Base-by-base conservation (phyloP, 345 rosid genomes). In the Pseudoturritis turrita region DNA sequence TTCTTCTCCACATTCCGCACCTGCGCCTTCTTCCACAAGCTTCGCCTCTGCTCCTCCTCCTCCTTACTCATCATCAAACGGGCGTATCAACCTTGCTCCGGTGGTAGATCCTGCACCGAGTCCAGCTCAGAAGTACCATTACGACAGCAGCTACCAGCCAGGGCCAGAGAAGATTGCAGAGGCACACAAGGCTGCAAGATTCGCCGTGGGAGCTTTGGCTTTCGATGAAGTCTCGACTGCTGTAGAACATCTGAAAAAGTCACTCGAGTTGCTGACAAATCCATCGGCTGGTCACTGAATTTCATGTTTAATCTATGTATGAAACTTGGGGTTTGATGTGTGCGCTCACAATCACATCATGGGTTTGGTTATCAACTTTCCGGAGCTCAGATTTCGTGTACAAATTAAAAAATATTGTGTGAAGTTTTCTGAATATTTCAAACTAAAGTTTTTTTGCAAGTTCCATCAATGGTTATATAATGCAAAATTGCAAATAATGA, bases 101-200 rank as follows among this genome's bases (percentile, higher is more conserved):
- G 62, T 18, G 35, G 22, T 79, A 8, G 91, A 85, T 65, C 79
- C 91, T 65, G 43, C 65, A 26, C 85, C 80, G 15, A 17, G 79
- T 73, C 18, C 86, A 4, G 28, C 82, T 31, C 79, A 83, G 71
- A 70, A 80, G 43, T 86, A 81, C 80, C 79, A 90, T 52, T 88
- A 94, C 37, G 96, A 94, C 82, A 77, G 85, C 72, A 89, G 83
- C 75, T 89, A 89, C 84, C 86, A 80, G 78, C 99, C 98, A n/a
- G 77, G 89, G 23, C 88, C 97, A 5, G 97, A 88, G 78, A 91
- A 89, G 82, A 81, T 95, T 5, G 85, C 88, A 0, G 98, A 89
- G 77, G 99, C 99, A 53, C 99, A 85, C 74, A 95, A 95, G 77
- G 96, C 99, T 72, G 99, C 99, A 2, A 85, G 96, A 81, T 91